Base-by-base conservation (phyloP, 257 asterid species). In the Nicotiana sylvestris region DNA sequence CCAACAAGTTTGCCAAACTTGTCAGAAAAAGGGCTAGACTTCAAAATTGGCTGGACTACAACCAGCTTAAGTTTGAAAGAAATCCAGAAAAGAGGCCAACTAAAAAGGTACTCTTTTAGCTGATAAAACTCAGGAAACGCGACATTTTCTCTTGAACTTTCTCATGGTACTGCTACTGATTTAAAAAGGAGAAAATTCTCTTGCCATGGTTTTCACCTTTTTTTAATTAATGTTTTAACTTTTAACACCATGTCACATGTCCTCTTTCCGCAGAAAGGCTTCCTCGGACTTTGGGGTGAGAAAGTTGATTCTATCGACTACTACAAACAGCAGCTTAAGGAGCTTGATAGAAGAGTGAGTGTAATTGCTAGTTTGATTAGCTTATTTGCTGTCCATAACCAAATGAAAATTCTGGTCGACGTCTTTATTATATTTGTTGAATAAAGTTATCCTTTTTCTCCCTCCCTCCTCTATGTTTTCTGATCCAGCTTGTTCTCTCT, bases 21-120 rank as follows among this genome's bases (percentile, higher is more conserved):
- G 95, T 96, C 18, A 84, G 85, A 37, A 89, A 87, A 85, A 89
- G 98, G 86, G 89, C 91, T 81, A 92, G 94, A 77, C 92, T 95
- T 85, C 97, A 93, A 70, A 92, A 94, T 85, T 94, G 98, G 99
- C 90, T 96, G 65, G 99, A 96, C 89, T 96, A 94, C 89, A 82
- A 94, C 86, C 98, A 89, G 88, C 91, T 94, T 43, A 96, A 93
- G 92, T 94, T 91, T 81, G 98, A 94, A 89, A 90, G 98, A 85
- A 86, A 94, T 85, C 93, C 98, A 74, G 90, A 91, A 39, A 96
- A 90, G 88, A 94, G 93, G 89, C 99, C 97, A n/a, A 88, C 92
- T 10, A 90, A 33, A 51, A 95, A 90, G 93, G 99, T 96, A 85
- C n/a, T 69, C 77, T 66, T 65, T 67, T 80, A 2, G 25, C 58